phyloP scores from a whole-genome alignment of 2,329 filamentous ascomycete species.

The Thielaviopsis euricoi region DNA sequence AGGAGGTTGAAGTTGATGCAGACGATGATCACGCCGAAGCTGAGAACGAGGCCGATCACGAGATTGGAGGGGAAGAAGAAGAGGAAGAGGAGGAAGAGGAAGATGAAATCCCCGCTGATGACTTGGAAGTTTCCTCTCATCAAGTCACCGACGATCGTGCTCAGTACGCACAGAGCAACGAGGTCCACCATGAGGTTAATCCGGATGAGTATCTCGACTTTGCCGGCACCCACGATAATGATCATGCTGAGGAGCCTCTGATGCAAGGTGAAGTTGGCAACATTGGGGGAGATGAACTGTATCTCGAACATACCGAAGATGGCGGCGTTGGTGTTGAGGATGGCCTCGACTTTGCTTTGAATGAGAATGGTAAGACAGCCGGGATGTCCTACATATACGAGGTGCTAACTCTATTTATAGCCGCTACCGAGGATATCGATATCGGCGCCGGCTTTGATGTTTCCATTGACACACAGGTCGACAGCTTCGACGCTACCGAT shows the following conservation, averaged over 20 bases:
- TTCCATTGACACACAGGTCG: background rate
- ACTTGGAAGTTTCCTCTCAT: constrained; percentile 11
- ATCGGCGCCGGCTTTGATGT: constrained; percentile 5
- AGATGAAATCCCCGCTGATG: constrained; percentile 11
- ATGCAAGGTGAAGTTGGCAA: constrained; percentile 9
- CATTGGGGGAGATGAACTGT: constrained; percentile 9
- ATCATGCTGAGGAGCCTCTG: constrained; percentile 12
- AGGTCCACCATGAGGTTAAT: constrained; percentile 13
- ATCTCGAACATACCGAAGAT: constrained; percentile 11
- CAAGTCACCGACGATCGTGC: constrained; percentile 13
- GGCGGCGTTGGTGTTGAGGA: constrained; percentile 8
- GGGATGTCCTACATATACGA: background rate
- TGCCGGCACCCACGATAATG: constrained; percentile 15
- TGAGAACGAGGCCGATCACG: constrained; percentile 10
- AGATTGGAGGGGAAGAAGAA: constrained; percentile 10
- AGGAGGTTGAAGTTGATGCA: constrained; percentile 11
- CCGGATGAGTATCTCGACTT: constrained; percentile 10
- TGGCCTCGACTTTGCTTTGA: constrained; percentile 2
- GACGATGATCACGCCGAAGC: constrained; percentile 2
- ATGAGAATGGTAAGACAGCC: background rate
- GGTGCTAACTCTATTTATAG: background rate
- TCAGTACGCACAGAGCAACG: constrained; percentile 15
- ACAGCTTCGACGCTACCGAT: constrained; percentile 5
- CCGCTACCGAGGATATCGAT: constrained; percentile 2
- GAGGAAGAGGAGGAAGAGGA: constrained; percentile 12